A percentile compares a stretch with the other conserved stretches of the same genome.
These are phyloP conservation scores for Huntiella moniliformis DNA, from an alignment of 2,329 filamentous ascomycete species.

Conservation along the genomic window DNA sequence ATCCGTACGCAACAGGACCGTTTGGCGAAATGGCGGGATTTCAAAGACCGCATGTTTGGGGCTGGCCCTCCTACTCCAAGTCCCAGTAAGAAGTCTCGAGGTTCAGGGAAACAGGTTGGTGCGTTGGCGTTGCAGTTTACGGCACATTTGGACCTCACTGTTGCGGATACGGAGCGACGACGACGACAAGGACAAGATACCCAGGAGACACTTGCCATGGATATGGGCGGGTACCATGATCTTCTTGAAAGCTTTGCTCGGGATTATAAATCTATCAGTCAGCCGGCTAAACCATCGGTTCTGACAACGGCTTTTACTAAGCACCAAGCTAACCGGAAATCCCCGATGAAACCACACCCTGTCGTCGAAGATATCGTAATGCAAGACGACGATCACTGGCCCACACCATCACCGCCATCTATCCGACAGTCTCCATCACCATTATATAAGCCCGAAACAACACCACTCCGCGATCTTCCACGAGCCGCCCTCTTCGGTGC, in stretches of 20 bases:
- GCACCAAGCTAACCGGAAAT: neutral
- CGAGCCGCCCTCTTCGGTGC: slow-evolving; percentile 1
- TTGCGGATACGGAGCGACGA: neutral
- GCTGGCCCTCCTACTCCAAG: slow-evolving; percentile 15
- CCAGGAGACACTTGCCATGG: neutral
- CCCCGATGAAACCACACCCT: too few relatives aligned
- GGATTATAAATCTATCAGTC: neutral
- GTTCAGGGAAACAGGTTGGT: slow-evolving; percentile 18
- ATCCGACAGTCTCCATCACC: neutral
- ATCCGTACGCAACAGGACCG: slow-evolving; percentile 48
- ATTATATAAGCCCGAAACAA: neutral
- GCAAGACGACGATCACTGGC: slow-evolving; percentile 2
- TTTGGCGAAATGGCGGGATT: slow-evolving; percentile 55
- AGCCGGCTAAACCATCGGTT: slow-evolving; percentile 1
- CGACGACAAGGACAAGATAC: neutral
- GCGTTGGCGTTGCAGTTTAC: slow-evolving; percentile 34
- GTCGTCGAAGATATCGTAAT: neutral
- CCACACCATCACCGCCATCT: slow-evolving; percentile 4
- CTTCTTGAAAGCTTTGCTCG: slow-evolving; percentile 5
- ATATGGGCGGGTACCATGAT: slow-evolving; percentile 2
- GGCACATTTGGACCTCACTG: slow-evolving; percentile 24
- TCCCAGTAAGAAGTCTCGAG: slow-evolving; percentile 14
- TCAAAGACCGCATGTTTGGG: slow-evolving; percentile 32
- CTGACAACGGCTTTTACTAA: neutral
- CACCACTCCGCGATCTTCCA: slow-evolving; percentile 2